Evolutionary conservation across 352 stramenopile genomes (phyloP).

Genomic region (Phytophthora agathidicida): DNA sequence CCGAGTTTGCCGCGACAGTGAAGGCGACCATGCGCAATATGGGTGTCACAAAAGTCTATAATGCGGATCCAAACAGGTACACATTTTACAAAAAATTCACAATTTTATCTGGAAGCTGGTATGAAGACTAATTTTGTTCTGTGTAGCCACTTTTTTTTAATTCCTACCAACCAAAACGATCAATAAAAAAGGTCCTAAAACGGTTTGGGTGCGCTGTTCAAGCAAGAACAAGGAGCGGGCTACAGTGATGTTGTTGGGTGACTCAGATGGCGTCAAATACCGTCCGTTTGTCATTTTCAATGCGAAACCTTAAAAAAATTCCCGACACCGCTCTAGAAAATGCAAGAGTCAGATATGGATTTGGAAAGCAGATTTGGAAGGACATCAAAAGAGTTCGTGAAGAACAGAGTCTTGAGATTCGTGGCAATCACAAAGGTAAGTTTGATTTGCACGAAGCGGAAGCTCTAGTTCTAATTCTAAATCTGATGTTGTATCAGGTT

Average conservation of each 20-base stretch:
- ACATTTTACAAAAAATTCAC: too few species aligned
- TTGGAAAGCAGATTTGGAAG: background rate
- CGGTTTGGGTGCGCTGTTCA: conserved; percentile 3
- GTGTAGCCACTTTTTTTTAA: too few species aligned
- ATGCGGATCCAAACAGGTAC: too few species aligned
- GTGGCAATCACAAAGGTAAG: too few species aligned
- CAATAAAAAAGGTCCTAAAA: background rate
- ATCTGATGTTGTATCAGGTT: background rate
- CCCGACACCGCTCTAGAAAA: background rate
- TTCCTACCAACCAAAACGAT: background rate
- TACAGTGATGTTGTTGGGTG: background rate
- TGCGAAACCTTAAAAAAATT: background rate
- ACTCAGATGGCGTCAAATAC: conserved; percentile 6
- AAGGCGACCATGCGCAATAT: background rate
- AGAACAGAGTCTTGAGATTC: too few species aligned
- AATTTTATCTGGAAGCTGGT: too few species aligned
- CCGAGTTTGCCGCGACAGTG: background rate
- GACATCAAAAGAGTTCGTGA: background rate
- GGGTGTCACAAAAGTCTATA: too few species aligned
- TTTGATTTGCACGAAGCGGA: too few species aligned
- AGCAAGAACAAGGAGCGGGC: conserved; percentile 6
- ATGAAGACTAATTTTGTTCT: too few species aligned
- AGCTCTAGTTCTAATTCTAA: background rate
- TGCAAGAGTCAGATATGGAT: too few species aligned
- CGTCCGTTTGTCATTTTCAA: conserved; percentile 10